Base-by-base conservation (phyloP, 129 eudicot genomes). In the Artemisia argyi region DNA sequence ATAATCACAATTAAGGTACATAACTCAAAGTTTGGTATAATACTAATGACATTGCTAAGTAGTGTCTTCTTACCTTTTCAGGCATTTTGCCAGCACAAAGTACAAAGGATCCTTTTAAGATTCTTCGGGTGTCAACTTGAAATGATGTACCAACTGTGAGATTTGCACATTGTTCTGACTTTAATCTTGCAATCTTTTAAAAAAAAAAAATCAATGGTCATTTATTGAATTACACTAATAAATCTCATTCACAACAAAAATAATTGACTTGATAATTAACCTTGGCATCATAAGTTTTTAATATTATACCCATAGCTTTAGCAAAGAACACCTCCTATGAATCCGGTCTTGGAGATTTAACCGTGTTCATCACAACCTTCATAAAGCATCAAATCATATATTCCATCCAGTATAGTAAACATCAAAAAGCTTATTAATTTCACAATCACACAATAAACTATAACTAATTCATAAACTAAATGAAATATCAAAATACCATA, bases 281-380 rank as follows among this genome's bases (percentile, higher is more conserved):
- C 95, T 93, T 88, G 3, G 86, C 85, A 76, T 93, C 96, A 26
- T 89, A 93, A 54, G 88, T 63, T 76, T 76, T 86, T 88, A 80
- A 89, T 63, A 73, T 32, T 24, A 48, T 82, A 73, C 83, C 85
- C 87, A 89, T 69, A 48, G 85, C 86, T 42, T 64, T 79, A 68
- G 96, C 98, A 73, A 81, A 93, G 4, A 93, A 85, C 84, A 89
- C 96, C 80, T 93, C 96, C 11, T 93, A 93, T 92, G 96, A 93
- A 72, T 89, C 98, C 3, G 96, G 88, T 69, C 87, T 83, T 46
- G 90, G 90, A 79, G 96, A 96, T 69, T 82, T 96, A 84, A 93
- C 59, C 68, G 82, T 82, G 46, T 84, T 85, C 78, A 89, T 42
- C 88, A 83, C 81, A 59, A 50, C 84, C 98, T 93, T 73, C 78